A percentile compares a stretch with the other conserved stretches of the same genome.
These are phyloP conservation scores for Erodium maritimum DNA, from an alignment of 345 rosid genomes.

Conservation along the genomic window DNA sequence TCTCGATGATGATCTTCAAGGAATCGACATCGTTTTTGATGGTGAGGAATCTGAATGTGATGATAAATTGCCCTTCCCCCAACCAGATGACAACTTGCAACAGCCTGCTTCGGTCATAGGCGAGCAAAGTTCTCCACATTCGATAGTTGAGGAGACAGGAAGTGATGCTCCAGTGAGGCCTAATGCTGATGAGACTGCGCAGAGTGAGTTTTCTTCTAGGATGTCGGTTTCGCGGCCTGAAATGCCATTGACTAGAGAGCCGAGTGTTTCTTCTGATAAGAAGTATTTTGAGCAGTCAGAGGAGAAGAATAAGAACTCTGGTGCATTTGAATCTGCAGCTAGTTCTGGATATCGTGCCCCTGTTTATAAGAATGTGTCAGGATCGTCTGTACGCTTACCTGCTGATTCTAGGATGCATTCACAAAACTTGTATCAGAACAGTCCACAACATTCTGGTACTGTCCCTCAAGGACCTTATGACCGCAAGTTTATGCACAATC, in stretches of 20 bases:
- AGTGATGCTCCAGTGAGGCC: no score
- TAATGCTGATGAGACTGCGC: conserved; percentile 64
- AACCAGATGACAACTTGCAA: conserved; percentile 75
- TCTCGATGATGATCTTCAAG: conserved; percentile 90
- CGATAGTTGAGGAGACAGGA: conserved; percentile 90
- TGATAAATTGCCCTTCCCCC: conserved; percentile 81
- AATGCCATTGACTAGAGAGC: conserved; percentile 59
- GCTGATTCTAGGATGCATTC: no score
- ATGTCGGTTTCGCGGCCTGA: conserved; percentile 69
- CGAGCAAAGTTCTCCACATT: conserved; percentile 76
- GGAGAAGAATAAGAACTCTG: conserved; percentile 52
- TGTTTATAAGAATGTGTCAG: conserved; percentile 34
- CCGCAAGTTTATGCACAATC: conserved; percentile 45
- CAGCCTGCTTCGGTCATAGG: conserved; percentile 58
- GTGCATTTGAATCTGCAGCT: conserved; percentile 38
- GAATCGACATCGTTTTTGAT: conserved; percentile 88
- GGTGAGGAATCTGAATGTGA: conserved; percentile 89
- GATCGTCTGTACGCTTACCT: no score
- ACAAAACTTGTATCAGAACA: conserved; percentile 53
- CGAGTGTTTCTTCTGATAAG: conserved; percentile 73
- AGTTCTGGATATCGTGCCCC: conserved; percentile 37
- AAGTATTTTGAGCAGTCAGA: conserved; percentile 65
- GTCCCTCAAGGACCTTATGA: conserved; percentile 68
- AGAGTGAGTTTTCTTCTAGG: conserved; percentile 83
- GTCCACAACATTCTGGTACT: conserved; percentile 39